These are phyloP conservation scores for Paxillus rubicundulus DNA, from an alignment of 768 basidiomycete genomes.

Conservation along the genomic window DNA sequence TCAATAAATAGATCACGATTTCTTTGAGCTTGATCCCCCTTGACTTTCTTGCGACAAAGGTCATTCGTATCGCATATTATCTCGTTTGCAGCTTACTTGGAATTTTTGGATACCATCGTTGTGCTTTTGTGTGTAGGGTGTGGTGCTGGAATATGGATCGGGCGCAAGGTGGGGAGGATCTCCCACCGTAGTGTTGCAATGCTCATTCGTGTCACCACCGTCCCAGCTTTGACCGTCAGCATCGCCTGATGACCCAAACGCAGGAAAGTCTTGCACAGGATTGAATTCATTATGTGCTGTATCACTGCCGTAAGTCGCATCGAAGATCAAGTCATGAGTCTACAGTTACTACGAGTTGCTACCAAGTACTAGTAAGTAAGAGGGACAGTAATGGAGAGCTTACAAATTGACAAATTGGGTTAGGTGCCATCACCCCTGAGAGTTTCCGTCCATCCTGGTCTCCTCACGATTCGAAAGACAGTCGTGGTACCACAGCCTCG, in stretches of 20 bases:
- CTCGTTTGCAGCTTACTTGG: slow-evolving; percentile 6
- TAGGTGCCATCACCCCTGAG: background rate
- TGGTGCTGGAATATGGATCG: slow-evolving; percentile 3
- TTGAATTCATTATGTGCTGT: background rate
- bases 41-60: slow-evolving; percentile 11
- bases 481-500: background rate
- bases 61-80: slow-evolving; percentile 15
- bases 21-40: slow-evolving; percentile 11
- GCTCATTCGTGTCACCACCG: too few species aligned
- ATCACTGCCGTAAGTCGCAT: background rate
- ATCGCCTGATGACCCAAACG: too few species aligned
- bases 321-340: too few species aligned
- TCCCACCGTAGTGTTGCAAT: background rate
- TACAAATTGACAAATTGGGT: too few species aligned
- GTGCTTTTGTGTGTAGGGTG: slow-evolving; percentile 6
- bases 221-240: too few species aligned
- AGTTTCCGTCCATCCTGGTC: background rate
- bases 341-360: too few species aligned
- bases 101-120: slow-evolving; percentile 11
- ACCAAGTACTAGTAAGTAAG: too few species aligned
- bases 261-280: too few species aligned
- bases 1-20: background rate
- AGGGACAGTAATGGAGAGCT: too few species aligned
- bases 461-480: background rate
- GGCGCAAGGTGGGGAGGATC: background rate